phyloP scores from a whole-genome alignment of 2,329 filamentous ascomycete species.

The Diaporthe helianthi region DNA sequence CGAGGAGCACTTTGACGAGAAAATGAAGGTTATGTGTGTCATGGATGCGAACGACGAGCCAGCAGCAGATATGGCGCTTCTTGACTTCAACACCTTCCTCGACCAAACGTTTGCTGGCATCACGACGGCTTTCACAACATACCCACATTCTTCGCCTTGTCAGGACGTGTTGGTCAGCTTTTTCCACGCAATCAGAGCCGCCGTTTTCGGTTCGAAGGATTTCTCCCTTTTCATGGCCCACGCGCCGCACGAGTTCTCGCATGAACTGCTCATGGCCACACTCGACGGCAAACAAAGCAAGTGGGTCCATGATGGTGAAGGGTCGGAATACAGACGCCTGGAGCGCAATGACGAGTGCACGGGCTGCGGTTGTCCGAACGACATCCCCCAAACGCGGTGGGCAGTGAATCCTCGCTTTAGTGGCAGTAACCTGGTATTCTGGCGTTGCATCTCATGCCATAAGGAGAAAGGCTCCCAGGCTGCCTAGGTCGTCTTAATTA shows the following conservation, averaged over 20 bases:
- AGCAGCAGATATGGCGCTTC: neutral
- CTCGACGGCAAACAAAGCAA: neutral
- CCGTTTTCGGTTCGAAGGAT: neutral
- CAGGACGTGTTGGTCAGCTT: neutral
- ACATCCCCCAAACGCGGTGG: no score
- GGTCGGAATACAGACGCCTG: fast-evolving
- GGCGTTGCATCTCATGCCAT: neutral
- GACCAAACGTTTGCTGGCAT: neutral
- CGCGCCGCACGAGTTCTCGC: neutral
- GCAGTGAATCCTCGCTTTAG: no score
- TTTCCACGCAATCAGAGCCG: neutral
- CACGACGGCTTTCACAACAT: neutral
- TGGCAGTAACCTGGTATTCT: no score
- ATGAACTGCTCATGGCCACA: neutral
- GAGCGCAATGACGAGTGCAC: neutral
- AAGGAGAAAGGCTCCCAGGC: neutral
- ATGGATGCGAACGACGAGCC: no score
- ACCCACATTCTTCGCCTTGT: neutral
- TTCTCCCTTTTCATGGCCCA: neutral
- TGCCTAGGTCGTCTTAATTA: neutral
- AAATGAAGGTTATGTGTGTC: neutral
- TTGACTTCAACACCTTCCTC: neutral
- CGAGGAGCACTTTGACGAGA: neutral
- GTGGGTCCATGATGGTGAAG: no score
- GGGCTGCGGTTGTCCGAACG: no score